Base-by-base conservation (phyloP, 257 asterid species). In the Fraxinus cuspidata region DNA sequence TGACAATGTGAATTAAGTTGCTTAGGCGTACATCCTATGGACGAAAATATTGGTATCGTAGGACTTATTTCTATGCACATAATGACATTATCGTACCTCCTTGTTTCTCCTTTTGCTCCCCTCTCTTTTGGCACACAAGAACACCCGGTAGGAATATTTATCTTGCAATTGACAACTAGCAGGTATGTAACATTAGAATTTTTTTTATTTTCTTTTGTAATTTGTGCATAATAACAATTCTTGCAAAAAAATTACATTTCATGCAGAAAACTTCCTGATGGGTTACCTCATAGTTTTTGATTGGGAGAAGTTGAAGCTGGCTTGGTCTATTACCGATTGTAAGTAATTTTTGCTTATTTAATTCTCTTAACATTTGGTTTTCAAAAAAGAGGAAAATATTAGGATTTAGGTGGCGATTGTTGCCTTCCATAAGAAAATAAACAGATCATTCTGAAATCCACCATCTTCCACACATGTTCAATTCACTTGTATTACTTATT, bases 241-340 rank as follows among this genome's bases (percentile, higher is more conserved):
- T 40, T 40, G 47, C 13, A 28, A 28, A 28, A 28, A 40, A 40
- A 76, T 71, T 77, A 51, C 25, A 19, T 34, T 81, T 66, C 51
- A 21, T 82, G 86, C 91, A 91, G 96, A 93, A 78, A 93, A 90
- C 80, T 81, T 91, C 74, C 73, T 90, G 89, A 85, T 86, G 89
- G 97, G 98, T 28, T 89, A 91, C 77, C 90, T 85, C 19, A 21
- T 91, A 84, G 97, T 93, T 77, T 93, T 93, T 60, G 96, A 93
- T 76, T 86, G 87, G 93, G 96, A 91, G 85, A 91, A 86, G 21
- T 70, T 74, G 87, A 88, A 82, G 91, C 82, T 91, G 80, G 97
- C 93, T 15, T 93, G 97, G 96, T 91, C 97, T 21, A 74, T 18
- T 83, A 90, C 96, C 78, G 84, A 85, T 51, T 93, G 97, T 93